These are phyloP conservation scores for Spirogloea muscicola DNA, from an alignment of 139 green algal genomes.

Conservation along the genomic window DNA sequence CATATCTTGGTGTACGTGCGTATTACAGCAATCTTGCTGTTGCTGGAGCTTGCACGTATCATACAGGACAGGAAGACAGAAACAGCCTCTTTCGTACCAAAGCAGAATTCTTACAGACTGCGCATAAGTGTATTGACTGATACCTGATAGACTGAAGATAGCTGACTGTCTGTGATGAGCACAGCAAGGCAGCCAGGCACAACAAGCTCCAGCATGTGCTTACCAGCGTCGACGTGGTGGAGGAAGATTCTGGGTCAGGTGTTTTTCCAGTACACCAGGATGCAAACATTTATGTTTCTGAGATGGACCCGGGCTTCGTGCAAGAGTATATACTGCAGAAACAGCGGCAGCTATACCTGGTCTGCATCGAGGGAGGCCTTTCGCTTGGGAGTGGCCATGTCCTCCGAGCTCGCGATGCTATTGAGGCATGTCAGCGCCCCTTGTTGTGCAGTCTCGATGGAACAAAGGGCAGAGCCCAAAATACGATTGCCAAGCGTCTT, in stretches of 20 bases:
- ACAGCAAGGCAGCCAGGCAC: conserved; percentile 30
- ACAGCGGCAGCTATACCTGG: conserved; percentile 35
- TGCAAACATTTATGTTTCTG: conserved; percentile 44
- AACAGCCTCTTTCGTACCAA: too few relatives aligned
- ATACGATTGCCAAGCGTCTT: too few relatives aligned
- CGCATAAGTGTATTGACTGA: too few relatives aligned
- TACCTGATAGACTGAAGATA: too few relatives aligned
- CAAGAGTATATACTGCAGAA: conserved; percentile 25
- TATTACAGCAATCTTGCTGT: too few relatives aligned
- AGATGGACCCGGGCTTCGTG: neutral
- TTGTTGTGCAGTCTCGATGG: neutral
- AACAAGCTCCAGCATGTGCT: conserved; percentile 48
- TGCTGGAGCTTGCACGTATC: too few relatives aligned
- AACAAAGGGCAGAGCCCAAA: neutral
- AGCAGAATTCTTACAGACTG: too few relatives aligned
- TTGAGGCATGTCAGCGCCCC: conserved; percentile 22
- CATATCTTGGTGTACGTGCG: too few relatives aligned
- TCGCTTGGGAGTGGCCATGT: neutral
- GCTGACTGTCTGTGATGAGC: too few relatives aligned
- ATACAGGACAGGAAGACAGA: too few relatives aligned
- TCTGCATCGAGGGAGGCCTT: conserved; percentile 44
- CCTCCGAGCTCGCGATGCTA: conserved; percentile 17
- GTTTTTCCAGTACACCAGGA: conserved; percentile 48
- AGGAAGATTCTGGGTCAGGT: conserved; percentile 17
- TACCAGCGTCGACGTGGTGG: conserved; percentile 18